These are phyloP conservation scores for Phanerodontia chrysosporium DNA, from an alignment of 768 basidiomycete genomes.

Conservation along the genomic window DNA sequence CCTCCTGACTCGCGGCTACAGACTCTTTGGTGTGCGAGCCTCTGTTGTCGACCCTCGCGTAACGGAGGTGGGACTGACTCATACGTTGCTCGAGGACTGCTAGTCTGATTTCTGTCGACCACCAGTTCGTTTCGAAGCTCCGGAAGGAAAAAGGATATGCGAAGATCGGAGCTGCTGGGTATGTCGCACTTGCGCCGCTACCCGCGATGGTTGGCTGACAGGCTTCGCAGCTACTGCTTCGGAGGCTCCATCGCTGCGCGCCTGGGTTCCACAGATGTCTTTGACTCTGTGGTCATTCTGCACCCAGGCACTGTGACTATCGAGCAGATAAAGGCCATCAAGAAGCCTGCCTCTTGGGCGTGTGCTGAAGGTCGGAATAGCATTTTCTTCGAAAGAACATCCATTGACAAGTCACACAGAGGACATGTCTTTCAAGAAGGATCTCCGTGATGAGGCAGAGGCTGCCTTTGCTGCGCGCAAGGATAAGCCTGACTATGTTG, in stretches of 20 bases:
- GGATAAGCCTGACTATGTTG: slow-evolving; percentile 23
- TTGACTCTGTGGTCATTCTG: slow-evolving; percentile 36
- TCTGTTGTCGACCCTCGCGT: slow-evolving; percentile 26
- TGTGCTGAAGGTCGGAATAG: slow-evolving; percentile 32
- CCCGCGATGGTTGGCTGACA: too few species aligned
- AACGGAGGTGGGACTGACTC: slow-evolving; percentile 17
- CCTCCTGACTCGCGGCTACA: slow-evolving; percentile 19
- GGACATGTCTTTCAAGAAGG: slow-evolving; percentile 26
- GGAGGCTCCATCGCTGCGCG: slow-evolving; percentile 30
- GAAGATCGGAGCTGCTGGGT: slow-evolving; percentile 42
- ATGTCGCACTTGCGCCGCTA: too few species aligned
- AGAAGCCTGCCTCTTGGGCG: slow-evolving; percentile 28
- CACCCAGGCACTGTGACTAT: slow-evolving; percentile 34
- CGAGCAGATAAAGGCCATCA: slow-evolving; percentile 33
- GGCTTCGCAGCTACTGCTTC: slow-evolving; percentile 32
- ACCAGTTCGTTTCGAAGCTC: slow-evolving; percentile 33
- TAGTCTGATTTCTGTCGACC: background rate
- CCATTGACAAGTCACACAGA: slow-evolving; percentile 23
- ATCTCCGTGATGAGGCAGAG: slow-evolving; percentile 26
- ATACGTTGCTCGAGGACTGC: background rate
- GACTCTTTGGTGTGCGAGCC: slow-evolving; percentile 22
- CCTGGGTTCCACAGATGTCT: slow-evolving; percentile 26
- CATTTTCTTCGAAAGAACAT: too few species aligned
- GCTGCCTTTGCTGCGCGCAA: slow-evolving; percentile 28
- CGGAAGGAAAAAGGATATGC: slow-evolving; percentile 35